These are phyloP conservation scores for Pseudisothecium myosuroides DNA, from an alignment of 225 moss, liverwort and hornwort genomes.

Conservation along the genomic window DNA sequence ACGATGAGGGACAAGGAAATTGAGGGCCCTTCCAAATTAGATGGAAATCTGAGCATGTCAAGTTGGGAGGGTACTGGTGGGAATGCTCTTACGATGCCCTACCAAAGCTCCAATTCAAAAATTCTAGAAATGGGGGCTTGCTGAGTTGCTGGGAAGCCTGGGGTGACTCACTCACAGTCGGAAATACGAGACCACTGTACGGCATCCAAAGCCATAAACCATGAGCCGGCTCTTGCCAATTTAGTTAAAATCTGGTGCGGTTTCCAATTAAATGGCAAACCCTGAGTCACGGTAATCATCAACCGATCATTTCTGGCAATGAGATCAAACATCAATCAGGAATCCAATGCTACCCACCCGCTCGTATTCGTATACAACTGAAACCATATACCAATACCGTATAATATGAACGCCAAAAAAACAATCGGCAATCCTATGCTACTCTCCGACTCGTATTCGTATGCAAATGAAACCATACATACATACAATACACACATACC, in stretches of 20 bases:
- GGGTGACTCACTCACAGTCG: too few species aligned
- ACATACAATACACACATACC: too few species aligned
- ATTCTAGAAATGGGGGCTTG: neutral
- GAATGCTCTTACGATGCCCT: too few species aligned
- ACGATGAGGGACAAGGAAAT: too few species aligned
- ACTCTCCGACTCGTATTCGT: neutral
- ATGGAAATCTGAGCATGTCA: too few species aligned
- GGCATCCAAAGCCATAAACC: neutral
- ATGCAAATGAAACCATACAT: neutral
- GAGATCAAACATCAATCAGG: neutral
- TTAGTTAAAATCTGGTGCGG: neutral
- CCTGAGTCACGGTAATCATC: neutral
- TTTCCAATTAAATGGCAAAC: neutral
- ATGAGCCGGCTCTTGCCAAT: neutral
- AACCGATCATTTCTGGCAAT: neutral
- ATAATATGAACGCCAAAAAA: neutral
- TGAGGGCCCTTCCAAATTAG: too few species aligned
- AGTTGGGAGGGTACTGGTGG: too few species aligned
- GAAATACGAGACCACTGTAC: neutral
- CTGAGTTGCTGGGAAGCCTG: neutral
- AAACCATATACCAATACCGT: neutral
- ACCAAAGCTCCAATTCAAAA: neutral
- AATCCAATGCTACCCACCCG: neutral
- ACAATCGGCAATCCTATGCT: neutral
- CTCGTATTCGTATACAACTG: neutral